Evolutionary conservation across 495 filamentous ascomycete genomes (phyloP).

Genomic region (Amphirosellinia nigrospora): DNA sequence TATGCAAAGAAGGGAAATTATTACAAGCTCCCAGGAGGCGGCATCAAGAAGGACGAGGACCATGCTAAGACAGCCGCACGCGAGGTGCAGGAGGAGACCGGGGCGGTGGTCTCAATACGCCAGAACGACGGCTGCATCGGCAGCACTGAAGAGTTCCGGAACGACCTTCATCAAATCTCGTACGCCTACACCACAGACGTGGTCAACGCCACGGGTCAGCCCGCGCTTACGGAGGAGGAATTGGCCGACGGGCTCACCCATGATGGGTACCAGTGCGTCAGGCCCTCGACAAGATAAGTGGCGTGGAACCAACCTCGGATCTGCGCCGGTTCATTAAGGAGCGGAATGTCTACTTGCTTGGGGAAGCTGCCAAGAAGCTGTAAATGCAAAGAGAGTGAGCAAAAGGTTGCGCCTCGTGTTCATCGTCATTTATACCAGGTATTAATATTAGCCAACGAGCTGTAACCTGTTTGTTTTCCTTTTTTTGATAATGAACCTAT

Average conservation of each 20-base stretch:
- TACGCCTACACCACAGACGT: no score
- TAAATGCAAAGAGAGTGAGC: background rate
- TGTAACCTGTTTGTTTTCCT: no score
- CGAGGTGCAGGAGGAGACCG: slow-evolving; percentile 38
- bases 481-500: no score
- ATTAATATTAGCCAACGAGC: no score
- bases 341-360: slow-evolving; percentile 32
- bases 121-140: slow-evolving; percentile 22
- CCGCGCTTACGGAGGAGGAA: slow-evolving; percentile 33
- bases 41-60: slow-evolving; percentile 33
- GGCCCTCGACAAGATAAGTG: slow-evolving; percentile 31
- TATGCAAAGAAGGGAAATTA: slow-evolving; percentile 32
- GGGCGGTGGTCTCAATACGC: slow-evolving; percentile 28
- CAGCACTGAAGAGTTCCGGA: slow-evolving; percentile 36
- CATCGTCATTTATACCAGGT: no score
- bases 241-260: slow-evolving; percentile 31
- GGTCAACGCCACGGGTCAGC: no score
- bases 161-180: slow-evolving; percentile 34
- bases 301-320: slow-evolving; percentile 31
- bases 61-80: slow-evolving; percentile 28
- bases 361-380: slow-evolving; percentile 2
- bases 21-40: slow-evolving; percentile 40
- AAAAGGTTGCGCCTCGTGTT: background rate
- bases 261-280: slow-evolving; percentile 30
- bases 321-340: slow-evolving; percentile 36